Evolutionary conservation across 2,329 filamentous ascomycete genomes (phyloP), one percentile per base, ranked within the genome.

Genomic region (Seiridium unicorne): DNA sequence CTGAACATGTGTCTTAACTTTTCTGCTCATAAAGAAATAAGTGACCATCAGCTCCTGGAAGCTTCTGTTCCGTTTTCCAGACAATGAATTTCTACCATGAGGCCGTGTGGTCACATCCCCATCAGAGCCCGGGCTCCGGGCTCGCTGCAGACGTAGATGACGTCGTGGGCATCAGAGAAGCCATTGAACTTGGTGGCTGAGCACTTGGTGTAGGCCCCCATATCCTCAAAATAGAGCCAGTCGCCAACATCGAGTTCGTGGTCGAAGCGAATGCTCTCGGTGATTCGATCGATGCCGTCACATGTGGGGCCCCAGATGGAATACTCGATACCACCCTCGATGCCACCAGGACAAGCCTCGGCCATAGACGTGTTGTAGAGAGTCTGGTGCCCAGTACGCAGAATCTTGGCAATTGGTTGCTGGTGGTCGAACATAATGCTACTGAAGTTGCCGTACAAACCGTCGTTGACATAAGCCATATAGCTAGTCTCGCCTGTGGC

Each of bases 401-500:
- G 82, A 61, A 98, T 85, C 76, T 90, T 91, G 59, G 94, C 92
- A 51, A 90, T 78, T 1, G 95, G 95, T 70, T 96, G 86, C 82
- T 99, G 95, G 77, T 98, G 95, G 72, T 98, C 95, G 74, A 97
- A 99, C 82, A 98, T 97, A 83, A 98, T 98, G 86, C 93, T 96
- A 66, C 92, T 96, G 73, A 99, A 98, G 80, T 98, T 98, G 70
- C 95, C 95, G 72, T 99, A 99, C 58, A 98, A 89, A 35, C 95
- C 95, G 68, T 99, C 95, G 73, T 99, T 99, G 74, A 98, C 81
- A 75, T 99, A 99, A 51, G 97, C 80, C 95, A 98, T 99, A 83
- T 96, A 97, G 66, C 89, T 91, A 63, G 87, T 88, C 63, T 84
- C 82, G 55, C 82, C 82, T 9, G 84, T 81, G 26, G 79, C 80